Base-by-base conservation (phyloP, 2,329 filamentous ascomycete genomes). In the Ilyonectria robusta region DNA sequence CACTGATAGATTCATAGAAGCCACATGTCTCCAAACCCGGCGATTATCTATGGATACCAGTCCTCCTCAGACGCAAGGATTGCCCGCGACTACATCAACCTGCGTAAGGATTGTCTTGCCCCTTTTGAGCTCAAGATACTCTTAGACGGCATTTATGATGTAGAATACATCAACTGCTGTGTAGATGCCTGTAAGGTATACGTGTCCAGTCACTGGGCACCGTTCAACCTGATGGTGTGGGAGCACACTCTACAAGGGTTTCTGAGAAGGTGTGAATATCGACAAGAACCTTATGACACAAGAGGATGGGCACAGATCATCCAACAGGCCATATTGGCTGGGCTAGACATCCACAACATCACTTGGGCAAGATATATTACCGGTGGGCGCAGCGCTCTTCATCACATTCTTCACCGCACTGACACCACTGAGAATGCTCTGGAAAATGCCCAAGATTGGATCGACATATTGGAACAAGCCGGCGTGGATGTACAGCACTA, bases 401-500 rank as follows among this genome's bases (percentile, higher is more conserved):
- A 21, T 21, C 4, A 9, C n/a, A 55, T 59, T 1, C 5, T 59
- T 2, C 2, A 7, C 2, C 2, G 2, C 0, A 17, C 55, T 8
- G 6, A 37, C 6, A 47, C 29, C 1, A 1, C 48, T 3, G 23
- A 48, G 7, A 13, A 15, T 8, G 37, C 46, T 2, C 10, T 54
- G 7, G 46, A 58, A 6, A 13, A 42, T 3, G 35, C 47, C 6
- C n/a, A 46, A 4, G n/a, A 9, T 3, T 65, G 61, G 61, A 6
- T 61, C 10, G 11, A 65, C 2, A 6, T 65, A 4, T 17, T 65
- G 29, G 50, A 65, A 17, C 23, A n/a, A 7, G 44, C 44, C 7
- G 65, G 57, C 2, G n/a, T 67, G 15, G 33, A 61, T 2, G 53
- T 47, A 6, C 15, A 65, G 5, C 3, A 58, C 4, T 67, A 67